Evolutionary conservation across 2,329 filamentous ascomycete species (phyloP).

Genomic region (Penicillium sclerotigenum): DNA sequence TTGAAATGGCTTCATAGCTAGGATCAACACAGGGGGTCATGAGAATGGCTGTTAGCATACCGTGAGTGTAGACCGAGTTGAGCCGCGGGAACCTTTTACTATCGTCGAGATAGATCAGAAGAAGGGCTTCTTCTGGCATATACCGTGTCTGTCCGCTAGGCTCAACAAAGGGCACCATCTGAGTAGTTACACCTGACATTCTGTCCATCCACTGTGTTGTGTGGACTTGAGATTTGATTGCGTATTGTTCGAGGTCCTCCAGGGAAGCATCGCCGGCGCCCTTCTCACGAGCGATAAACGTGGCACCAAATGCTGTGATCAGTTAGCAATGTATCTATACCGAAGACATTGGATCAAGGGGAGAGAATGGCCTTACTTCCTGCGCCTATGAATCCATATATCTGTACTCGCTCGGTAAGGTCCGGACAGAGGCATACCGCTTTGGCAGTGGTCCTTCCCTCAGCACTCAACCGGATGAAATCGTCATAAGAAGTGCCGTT

Average conservation of each 20-base stretch:
- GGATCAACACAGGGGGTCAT: slow-evolving; percentile 29
- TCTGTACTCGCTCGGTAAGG: slow-evolving; percentile 7
- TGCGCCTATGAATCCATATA: slow-evolving; percentile 19
- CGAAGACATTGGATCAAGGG: not conserved
- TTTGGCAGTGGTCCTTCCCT: not conserved
- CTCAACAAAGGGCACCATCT: slow-evolving; percentile 9
- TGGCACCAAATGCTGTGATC: slow-evolving; percentile 19
- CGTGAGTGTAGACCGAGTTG: slow-evolving; percentile 30
- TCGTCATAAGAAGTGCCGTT: not conserved
- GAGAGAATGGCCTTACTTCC: slow-evolving; percentile 18
- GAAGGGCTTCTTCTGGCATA: slow-evolving; percentile 29
- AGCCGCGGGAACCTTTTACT: slow-evolving; percentile 29
- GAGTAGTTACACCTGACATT: not conserved
- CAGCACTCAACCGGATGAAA: not conserved
- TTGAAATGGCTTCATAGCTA: not conserved
- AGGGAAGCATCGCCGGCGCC: not conserved
- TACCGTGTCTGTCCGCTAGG: slow-evolving; percentile 7
- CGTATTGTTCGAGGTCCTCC: slow-evolving; percentile 13
- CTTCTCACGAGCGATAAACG: slow-evolving; percentile 21
- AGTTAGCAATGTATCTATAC: slow-evolving; percentile 1
- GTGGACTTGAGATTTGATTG: slow-evolving; percentile 23
- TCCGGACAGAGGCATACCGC: not conserved
- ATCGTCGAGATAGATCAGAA: slow-evolving; percentile 23
- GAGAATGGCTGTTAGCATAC: slow-evolving; percentile 22
- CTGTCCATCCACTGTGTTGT: slow-evolving; percentile 2